Evolutionary conservation across 2,329 filamentous ascomycete species (phyloP), one percentile per base, ranked within the genome.

Genomic region (Penicillium sp.): DNA sequence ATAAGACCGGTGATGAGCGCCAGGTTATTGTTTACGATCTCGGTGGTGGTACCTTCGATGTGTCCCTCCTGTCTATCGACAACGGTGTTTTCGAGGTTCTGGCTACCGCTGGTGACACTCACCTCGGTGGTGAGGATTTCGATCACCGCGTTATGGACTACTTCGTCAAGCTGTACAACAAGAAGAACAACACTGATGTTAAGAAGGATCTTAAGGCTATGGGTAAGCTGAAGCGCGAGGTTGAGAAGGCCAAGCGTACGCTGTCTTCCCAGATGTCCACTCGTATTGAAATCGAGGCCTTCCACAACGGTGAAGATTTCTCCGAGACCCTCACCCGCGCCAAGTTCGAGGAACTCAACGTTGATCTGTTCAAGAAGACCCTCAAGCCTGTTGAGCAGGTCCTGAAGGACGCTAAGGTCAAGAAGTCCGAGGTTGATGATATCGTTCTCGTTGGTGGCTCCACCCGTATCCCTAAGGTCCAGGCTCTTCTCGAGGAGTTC

Each of bases 311-410:
- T 81, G 88, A 96, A 66, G 94, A 97, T 78, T 96, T 97, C 84
- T 97, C 92, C 45, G 93, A 97, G 86, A 97, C 91, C 60, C 85
- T 99, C 49, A 97, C 93, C 76, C 90, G 93, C 68, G 94, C 94
- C 83, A 97, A 97, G 85, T 97, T 99, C 71, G 94, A 99, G 81
- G 93, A 97, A 80, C 85, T 97, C 69, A 97, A 97, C 89, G 92
- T 92, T 68, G 93, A 97, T 71, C 87, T 97, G 59, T 97, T 97
- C 88, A 96, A 96, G 88, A 96, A 94, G 85, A 97, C 94, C 55
- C 85, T 97, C 64, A 96, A 97, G 86, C 93, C 94, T 55, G 94
- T 97, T 65, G 91, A 97, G 82, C 92, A 97, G 84, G 94, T 97
- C 65, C 85, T 99, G 73, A 96, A 96, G 83, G 94, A 97, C 68